These are phyloP conservation scores for Jimgerdemannia flammicorona DNA, from an alignment of 192 early-diverging fungal species.

Conservation along the genomic window DNA sequence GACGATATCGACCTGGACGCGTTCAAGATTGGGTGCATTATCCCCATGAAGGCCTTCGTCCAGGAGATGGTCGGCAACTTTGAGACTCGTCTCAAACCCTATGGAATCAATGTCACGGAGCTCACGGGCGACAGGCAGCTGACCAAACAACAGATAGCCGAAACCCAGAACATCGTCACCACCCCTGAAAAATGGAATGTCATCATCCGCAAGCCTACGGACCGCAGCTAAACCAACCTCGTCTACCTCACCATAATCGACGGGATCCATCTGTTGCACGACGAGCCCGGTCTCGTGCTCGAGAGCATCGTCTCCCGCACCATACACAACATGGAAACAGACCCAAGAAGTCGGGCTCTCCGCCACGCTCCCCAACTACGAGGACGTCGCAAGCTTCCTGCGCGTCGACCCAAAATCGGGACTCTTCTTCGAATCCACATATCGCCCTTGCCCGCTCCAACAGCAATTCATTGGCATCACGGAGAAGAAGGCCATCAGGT, in stretches of 20 bases:
- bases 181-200: constrained; percentile 99
- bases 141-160: constrained; percentile 94
- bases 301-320: constrained; percentile 90
- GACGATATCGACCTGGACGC: constrained; percentile 69
- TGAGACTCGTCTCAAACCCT: constrained; percentile 61
- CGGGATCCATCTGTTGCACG: constrained; percentile 96
- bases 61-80: constrained; percentile 97
- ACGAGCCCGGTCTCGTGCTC: constrained; percentile 94
- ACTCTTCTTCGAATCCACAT: constrained; percentile 90
- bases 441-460: constrained; percentile 92
- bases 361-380: constrained; percentile 95
- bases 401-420: constrained; percentile 78
- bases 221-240: constrained; percentile 83
- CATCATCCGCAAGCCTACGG: constrained; percentile 93
- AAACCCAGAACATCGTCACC: constrained; percentile 96
- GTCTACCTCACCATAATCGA: constrained; percentile 93
- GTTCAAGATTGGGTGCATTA: constrained; percentile 99
- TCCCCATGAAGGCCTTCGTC: constrained; percentile 99
- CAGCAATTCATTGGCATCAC: constrained; percentile 97
- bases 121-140: constrained; percentile 95
- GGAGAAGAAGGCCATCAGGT: constrained; percentile 94
- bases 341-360: constrained; percentile 84
- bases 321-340: constrained; percentile 81
- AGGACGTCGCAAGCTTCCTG: constrained; percentile 92
- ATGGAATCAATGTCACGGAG: constrained; percentile 91